These are phyloP conservation scores for Pilobolus umbonatus DNA, from an alignment of 192 early-diverging fungal genomes.

Conservation along the genomic window DNA sequence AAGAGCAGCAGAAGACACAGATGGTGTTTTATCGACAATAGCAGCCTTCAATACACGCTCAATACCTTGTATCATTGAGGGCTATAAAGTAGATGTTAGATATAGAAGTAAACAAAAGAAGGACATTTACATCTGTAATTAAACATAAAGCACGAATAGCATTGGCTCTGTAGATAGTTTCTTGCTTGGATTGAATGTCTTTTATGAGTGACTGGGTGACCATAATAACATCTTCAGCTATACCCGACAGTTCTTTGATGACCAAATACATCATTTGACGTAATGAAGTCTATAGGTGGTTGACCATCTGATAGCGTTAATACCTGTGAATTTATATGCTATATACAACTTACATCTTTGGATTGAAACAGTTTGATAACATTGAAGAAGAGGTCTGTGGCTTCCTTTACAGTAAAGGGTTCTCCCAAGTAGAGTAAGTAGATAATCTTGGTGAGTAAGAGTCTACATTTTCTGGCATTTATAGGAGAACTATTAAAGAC, in stretches of 20 bases:
- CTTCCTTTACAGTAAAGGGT: conserved; percentile 87
- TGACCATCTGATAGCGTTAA: no score
- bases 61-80: conserved; percentile 91
- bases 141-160: conserved; percentile 93
- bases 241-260: conserved; percentile 91
- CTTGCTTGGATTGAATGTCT: conserved; percentile 93
- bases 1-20: conserved; percentile 85
- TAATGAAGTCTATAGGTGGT: conserved; percentile 64
- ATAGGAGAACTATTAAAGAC: conserved; percentile 97
- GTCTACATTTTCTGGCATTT: conserved; percentile 88
- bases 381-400: conserved; percentile 96
- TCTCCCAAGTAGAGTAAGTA: conserved; percentile 90
- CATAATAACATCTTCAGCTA: conserved; percentile 97
- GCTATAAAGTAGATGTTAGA: conserved; percentile 35
- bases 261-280: conserved; percentile 97
- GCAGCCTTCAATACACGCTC: conserved; percentile 96
- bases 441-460: conserved; percentile 89
- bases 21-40: conserved; percentile 92
- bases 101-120: neutral
- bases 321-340: no score
- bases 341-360: conserved; percentile 66
- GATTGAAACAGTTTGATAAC: conserved; percentile 97
- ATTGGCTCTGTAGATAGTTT: conserved; percentile 90
- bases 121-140: conserved; percentile 80
- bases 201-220: conserved; percentile 92